Base-by-base conservation (phyloP, 805 yeast species). In the Wilhelminamyces savonicus region DNA sequence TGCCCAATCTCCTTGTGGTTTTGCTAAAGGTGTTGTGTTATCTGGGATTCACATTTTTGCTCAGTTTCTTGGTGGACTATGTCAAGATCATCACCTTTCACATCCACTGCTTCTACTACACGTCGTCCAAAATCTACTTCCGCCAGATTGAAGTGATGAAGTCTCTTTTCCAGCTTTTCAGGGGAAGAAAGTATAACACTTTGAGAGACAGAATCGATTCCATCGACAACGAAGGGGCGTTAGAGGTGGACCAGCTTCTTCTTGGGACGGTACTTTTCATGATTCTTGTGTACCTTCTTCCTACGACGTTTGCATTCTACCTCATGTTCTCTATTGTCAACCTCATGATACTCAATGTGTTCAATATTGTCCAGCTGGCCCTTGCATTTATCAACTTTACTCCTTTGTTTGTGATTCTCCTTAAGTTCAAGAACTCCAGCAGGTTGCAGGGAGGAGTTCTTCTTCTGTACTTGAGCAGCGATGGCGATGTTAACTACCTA, bases 211-310 rank as follows among this genome's bases (percentile, higher is more conserved):
- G 98, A 62, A 76, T 87, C 19, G 99, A 92, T 52, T 76, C 78
- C 16, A 77, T 87, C 38, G 75, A 81, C 50, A 51, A 45, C 31
- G 38, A 38, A 14, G 6, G 8, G 19, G 19, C 8, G 19, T 90
- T 83, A 52, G 90, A 83, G 36, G 61, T 90, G 15, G 96, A 88
- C 50, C 95, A 88, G 47, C 64, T 90, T 32, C 60, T 94, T 28
- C 59, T 90, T 49, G 98, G 98, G 0, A 92, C 96, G 3, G 67
- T 92, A 33, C 55, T 90, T 12, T 92, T 92, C 56, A 85, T 90
- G 28, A 75, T 88, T 11, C 59, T 84, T 30, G 57, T 82, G 0
- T 83, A 87, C 42, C 60, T 94, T 20, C 54, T 87, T 28, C 98
- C 98, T 1, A 92, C 99, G 0, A 81, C 86, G 2, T 51, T 79